These are phyloP conservation scores for Lachnellula suecica DNA, from an alignment of 2,329 filamentous ascomycete genomes.

Conservation along the genomic window DNA sequence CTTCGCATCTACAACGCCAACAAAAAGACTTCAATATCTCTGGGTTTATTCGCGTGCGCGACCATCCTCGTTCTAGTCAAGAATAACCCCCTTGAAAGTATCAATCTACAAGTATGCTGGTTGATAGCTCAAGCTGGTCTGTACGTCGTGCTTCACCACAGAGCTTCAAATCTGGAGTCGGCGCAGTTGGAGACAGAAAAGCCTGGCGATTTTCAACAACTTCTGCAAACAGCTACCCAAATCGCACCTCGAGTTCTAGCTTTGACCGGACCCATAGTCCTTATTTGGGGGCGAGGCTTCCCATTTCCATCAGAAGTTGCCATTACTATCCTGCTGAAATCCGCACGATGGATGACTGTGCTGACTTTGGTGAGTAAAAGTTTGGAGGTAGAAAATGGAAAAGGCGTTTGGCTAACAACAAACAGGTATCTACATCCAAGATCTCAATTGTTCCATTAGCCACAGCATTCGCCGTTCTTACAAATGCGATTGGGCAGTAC, in stretches of 20 bases:
- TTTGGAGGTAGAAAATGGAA: neutral
- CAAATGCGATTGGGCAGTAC: neutral
- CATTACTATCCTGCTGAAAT: neutral
- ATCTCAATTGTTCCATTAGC: neutral
- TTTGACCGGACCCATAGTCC: neutral
- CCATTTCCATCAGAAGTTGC: neutral
- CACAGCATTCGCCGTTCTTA: neutral
- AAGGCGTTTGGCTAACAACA: neutral
- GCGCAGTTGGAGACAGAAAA: neutral
- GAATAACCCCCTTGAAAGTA: neutral
- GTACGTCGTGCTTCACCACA: neutral
- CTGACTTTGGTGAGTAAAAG: neutral
- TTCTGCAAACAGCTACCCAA: neutral
- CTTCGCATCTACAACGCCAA: neutral
- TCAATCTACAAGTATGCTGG: neutral
- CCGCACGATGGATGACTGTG: neutral
- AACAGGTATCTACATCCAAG: neutral
- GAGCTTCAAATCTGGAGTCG: too few relatives aligned
- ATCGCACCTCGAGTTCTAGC: neutral
- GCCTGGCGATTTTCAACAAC: neutral
- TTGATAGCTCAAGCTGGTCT: neutral
- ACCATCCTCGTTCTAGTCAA: neutral
- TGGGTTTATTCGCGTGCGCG: neutral
- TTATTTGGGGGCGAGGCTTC: neutral
- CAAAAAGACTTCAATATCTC: neutral